phyloP scores from a whole-genome alignment of 345 rosid species.

The Bruguiera sexangula region DNA sequence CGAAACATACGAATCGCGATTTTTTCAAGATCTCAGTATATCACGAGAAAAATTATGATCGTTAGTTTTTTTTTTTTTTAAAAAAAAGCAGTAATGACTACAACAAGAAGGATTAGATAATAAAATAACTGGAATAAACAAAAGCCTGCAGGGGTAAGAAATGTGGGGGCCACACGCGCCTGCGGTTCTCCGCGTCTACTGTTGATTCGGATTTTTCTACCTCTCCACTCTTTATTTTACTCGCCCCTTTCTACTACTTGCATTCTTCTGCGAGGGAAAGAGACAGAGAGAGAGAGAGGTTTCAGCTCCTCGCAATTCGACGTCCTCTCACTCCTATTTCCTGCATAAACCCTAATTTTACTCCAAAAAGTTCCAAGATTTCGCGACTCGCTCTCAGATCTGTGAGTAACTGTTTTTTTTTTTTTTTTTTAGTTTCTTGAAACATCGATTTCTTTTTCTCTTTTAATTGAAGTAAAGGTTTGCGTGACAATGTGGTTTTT shows the following conservation, averaged over 20 bases:
- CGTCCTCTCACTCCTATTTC: not conserved
- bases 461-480: not conserved
- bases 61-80: too few species aligned
- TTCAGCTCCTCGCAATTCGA: not conserved
- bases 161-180: too few species aligned
- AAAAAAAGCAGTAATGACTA: too few species aligned
- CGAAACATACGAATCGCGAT: too few species aligned
- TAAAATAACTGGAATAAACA: too few species aligned
- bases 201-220: conserved; percentile 25
- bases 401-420: conserved; percentile 17
- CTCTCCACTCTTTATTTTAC: conserved; percentile 2
- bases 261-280: not conserved
- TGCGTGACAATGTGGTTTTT: not conserved
- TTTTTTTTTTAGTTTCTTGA: not conserved
- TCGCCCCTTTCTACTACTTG: not conserved
- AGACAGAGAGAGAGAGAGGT: not conserved
- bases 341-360: conserved; percentile 6
- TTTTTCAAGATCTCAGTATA: too few species aligned
- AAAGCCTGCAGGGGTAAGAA: too few species aligned
- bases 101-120: too few species aligned
- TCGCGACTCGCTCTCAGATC: conserved; percentile 28
- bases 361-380: conserved; percentile 9
- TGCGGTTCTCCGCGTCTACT: conserved; percentile 47
- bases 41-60: too few species aligned
- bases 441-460: not conserved